A percentile compares a stretch with the other conserved stretches of the same genome.
These are phyloP conservation scores for Cercospora berteroae DNA, from an alignment of 2,329 filamentous ascomycete genomes.

Conservation along the genomic window DNA sequence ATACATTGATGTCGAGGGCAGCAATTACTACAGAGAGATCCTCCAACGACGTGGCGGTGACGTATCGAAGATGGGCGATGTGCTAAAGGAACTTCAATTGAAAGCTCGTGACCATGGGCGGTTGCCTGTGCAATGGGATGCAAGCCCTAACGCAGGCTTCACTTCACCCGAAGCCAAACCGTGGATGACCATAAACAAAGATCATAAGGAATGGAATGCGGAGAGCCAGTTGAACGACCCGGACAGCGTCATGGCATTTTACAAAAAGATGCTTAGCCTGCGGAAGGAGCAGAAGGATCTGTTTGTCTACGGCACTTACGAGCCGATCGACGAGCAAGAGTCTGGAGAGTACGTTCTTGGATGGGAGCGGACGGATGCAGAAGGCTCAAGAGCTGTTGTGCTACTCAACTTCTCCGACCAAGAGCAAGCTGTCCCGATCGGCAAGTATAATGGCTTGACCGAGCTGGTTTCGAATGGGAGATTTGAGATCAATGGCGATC, in stretches of 20 bases:
- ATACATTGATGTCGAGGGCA: constrained; percentile 53
- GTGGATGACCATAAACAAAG: constrained; percentile 23
- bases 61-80: constrained; percentile 12
- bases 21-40: constrained; percentile 53
- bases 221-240: constrained; percentile 47
- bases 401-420: constrained; percentile 44
- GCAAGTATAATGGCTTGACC: constrained; percentile 10
- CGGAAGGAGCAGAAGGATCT: constrained; percentile 24
- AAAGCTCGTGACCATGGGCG: constrained; percentile 49
- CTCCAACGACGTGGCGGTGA: constrained; percentile 32
- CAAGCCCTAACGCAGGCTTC: constrained; percentile 58
- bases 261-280: constrained; percentile 42
- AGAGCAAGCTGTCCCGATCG: constrained; percentile 27
- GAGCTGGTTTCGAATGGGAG: constrained; percentile 25
- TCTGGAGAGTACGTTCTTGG: constrained; percentile 30
- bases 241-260: constrained; percentile 58
- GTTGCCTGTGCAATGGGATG: constrained; percentile 67
- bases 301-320: constrained; percentile 29
- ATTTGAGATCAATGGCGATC: constrained; percentile 7
- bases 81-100: constrained; percentile 10
- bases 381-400: constrained; percentile 26
- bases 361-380: constrained; percentile 3
- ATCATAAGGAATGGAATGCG: constrained; percentile 19
- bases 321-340: constrained; percentile 21
- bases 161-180: constrained; percentile 37